A percentile compares a stretch with the other conserved stretches of the same genome.
These are phyloP conservation scores for Diaporthe humulicola DNA, from an alignment of 2,329 filamentous ascomycete species.

Conservation along the genomic window DNA sequence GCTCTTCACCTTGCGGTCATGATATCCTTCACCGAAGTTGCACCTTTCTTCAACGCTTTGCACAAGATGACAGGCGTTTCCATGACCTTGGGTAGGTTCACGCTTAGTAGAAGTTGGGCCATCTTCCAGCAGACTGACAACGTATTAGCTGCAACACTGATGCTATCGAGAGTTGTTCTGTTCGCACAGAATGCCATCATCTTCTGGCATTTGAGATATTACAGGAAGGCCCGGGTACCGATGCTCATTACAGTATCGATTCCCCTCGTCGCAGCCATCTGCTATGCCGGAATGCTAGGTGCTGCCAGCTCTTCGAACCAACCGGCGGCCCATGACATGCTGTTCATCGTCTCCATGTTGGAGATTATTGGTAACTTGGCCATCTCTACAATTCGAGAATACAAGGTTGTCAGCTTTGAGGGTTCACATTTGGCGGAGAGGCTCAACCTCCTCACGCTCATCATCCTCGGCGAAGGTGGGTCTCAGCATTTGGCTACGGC, in stretches of 20 bases:
- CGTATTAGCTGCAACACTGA: constrained; percentile 58
- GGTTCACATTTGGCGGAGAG: constrained; percentile 74
- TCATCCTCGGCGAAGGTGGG: constrained; percentile 73
- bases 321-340: constrained; percentile 53
- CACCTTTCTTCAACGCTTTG: constrained; percentile 23
- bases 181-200: constrained; percentile 66
- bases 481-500: background rate
- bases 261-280: constrained; percentile 51
- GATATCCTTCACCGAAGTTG: constrained; percentile 27
- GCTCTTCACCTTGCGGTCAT: constrained; percentile 22
- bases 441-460: constrained; percentile 73
- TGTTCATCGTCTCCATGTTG: constrained; percentile 67
- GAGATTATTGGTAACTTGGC: constrained; percentile 66
- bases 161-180: constrained; percentile 65
- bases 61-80: constrained; percentile 21
- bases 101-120: no score
- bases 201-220: constrained; percentile 53
- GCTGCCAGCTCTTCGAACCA: constrained; percentile 52
- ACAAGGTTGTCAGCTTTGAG: constrained; percentile 70
- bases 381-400: constrained; percentile 62
- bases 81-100: background rate
- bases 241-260: constrained; percentile 42
- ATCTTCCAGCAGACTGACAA: background rate
- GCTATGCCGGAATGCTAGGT: constrained; percentile 54
- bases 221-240: constrained; percentile 1